Evolutionary conservation across 2,329 filamentous ascomycete species (phyloP).

Genomic region (Aspergillus ustus): DNA sequence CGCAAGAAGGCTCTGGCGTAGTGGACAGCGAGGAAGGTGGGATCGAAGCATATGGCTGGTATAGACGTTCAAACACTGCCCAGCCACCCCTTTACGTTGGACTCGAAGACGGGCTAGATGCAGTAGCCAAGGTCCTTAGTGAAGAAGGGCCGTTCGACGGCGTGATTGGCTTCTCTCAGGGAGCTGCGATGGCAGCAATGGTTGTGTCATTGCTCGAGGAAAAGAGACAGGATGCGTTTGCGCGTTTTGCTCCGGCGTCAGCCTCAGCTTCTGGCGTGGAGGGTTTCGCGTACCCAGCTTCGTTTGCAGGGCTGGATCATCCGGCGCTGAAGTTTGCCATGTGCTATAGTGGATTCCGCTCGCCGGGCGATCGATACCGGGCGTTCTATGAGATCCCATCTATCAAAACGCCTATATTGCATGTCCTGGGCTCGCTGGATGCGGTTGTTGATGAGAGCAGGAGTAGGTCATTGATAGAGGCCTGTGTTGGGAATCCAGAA

Average conservation of each 20-base stretch:
- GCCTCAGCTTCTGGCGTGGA: conserved; percentile 16
- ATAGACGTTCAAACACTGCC: conserved; percentile 66
- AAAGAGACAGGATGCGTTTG: conserved; percentile 53
- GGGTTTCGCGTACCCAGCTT: conserved; percentile 55
- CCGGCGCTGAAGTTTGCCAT: conserved; percentile 71
- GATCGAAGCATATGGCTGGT: conserved; percentile 82
- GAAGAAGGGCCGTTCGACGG: conserved; percentile 74
- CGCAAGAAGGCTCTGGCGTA: conserved; percentile 34
- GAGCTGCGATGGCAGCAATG: conserved; percentile 72
- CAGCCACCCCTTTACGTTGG: conserved; percentile 68
- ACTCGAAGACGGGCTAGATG: conserved; percentile 69
- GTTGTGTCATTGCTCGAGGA: conserved; percentile 73
- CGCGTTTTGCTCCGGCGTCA: conserved; percentile 34
- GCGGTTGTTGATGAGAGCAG: conserved; percentile 82
- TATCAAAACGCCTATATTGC: conserved; percentile 76
- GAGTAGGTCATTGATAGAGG: conserved; percentile 69
- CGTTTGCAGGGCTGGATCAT: conserved; percentile 54
- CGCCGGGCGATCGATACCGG: conserved; percentile 63
- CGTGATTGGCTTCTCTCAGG: conserved; percentile 82
- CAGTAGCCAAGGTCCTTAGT: conserved; percentile 65
- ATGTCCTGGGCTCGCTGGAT: conserved; percentile 83
- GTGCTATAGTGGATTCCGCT: conserved; percentile 77
- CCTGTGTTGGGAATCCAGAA: conserved; percentile 61
- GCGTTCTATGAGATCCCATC: conserved; percentile 73
- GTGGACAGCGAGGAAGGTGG: conserved; percentile 47